Evolutionary conservation across 1,139 yeast species (phyloP), one percentile per base, ranked within the genome.

Genomic region (Barnettozyma hawaiiensis): DNA sequence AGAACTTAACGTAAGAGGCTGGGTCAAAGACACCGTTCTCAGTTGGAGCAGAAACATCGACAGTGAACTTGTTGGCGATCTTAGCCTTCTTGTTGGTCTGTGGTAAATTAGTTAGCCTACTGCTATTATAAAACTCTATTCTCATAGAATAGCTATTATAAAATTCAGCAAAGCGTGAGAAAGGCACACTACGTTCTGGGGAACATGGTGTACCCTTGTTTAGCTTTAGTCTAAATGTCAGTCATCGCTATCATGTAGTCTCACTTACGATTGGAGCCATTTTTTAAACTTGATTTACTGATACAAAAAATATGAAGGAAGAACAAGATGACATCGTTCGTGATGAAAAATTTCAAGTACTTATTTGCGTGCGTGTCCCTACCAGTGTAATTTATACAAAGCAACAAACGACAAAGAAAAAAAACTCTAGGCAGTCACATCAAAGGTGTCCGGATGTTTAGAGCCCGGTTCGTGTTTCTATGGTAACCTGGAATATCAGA

Each of bases 1-100:
- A 82, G 90, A 83, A 94, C 81, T 92, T 90, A 67, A 87, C 95
- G 81, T 90, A 87, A 65, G 95, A 83, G 70, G 94, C 85, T 74
- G 94, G 94, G 83, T 92, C 97, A 67, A 89, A 85, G 67, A 89
- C 95, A 76, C 92, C 96, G 74, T 86, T 85, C 72, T 87, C 96
- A 65, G 90, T 86, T 80, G 96, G 96, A 66, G 95, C 96, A 57
- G 95, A 79, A 70, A 87, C 89, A 80, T 90, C 97, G 70, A 92
- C 94, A 68, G 85, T 86, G 77, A 83, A 89, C 76, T 87, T 86
- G 81, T 83, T 85, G 69, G 87, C 82, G 68, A 78, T 69, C 64
- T 73, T 78, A 70, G 82, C 73, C 76, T 81, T 81, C 78, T 84
- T 84, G 71, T 85, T 71, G 71, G 89, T 78, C 87, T 85, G 52